Percentiles rank a stretch among this genome's conserved stretches.
These are phyloP conservation scores for Kwoniella sp. DNA, from an alignment of 768 basidiomycete genomes.

Conservation along the genomic window DNA sequence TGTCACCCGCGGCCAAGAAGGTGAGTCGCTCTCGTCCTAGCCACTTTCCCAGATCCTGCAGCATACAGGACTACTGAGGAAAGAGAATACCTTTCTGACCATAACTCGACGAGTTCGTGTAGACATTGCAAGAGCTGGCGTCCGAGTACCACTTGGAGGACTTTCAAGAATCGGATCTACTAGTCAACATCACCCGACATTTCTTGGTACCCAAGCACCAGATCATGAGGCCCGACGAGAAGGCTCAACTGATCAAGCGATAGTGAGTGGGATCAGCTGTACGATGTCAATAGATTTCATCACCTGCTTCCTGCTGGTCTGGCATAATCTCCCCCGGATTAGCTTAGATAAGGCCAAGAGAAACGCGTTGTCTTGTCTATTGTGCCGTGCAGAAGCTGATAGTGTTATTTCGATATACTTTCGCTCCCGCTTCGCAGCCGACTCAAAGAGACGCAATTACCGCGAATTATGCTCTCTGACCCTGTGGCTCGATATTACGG, in stretches of 20 bases:
- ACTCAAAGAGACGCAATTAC: slow-evolving; percentile 94
- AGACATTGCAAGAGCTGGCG: slow-evolving; percentile 93
- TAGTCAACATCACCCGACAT: slow-evolving; percentile 97
- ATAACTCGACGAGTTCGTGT: slow-evolving; percentile 1
- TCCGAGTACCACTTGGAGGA: slow-evolving; percentile 86
- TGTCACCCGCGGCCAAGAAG: slow-evolving; percentile 96
- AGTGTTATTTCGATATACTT: not conserved
- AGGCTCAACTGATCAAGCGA: slow-evolving; percentile 79
- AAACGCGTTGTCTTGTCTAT: no score
- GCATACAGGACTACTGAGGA: no score
- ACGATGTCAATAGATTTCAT: no score
- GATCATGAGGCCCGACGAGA: slow-evolving; percentile 80
- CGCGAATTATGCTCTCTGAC: slow-evolving; percentile 92
- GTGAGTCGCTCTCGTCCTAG: slow-evolving; percentile 58
- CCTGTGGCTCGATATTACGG: slow-evolving; percentile 99
- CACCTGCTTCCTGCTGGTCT: no score
- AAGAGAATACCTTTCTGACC: not conserved
- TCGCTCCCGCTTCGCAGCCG: slow-evolving; percentile 70
- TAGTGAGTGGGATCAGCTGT: slow-evolving; percentile 70
- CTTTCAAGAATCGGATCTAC: slow-evolving; percentile 91
- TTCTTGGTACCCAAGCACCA: slow-evolving; percentile 92
- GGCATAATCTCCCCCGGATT: no score
- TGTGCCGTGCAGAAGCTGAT: no score
- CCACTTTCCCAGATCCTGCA: not conserved
- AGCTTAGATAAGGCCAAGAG: no score